Evolutionary conservation across 495 filamentous ascomycete species (phyloP), one percentile per base, ranked within the genome.

Genomic region (Aspergillus sclerotioniger): DNA sequence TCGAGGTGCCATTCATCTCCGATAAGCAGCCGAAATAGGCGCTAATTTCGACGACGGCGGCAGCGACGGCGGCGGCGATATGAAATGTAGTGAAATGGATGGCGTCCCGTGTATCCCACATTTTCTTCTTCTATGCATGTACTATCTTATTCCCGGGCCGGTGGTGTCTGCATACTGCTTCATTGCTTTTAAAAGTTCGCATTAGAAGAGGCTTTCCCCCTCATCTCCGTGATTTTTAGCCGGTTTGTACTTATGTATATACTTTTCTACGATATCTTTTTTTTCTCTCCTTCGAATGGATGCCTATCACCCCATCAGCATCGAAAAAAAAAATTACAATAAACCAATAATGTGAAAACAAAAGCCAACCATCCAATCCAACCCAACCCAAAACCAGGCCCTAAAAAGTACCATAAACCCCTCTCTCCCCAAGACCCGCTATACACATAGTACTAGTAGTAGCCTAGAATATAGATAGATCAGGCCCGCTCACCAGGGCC

Each of bases 1-100:
- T 95, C 62, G 89, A 93, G 69, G 84, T 96, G 21, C 84, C 87
- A 0, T 82, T 77, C 66, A 49, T 59, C 54, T 63, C 71, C 25
- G 54, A 51, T 33, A 46, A 57, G 21, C 48, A 25, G 25, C 16
- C 29, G 47, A 39, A 25, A 25, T 25, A 25, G 25, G 25, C 25
- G 25, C 51, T 53, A 20, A 60, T 17, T 7, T 13, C 10, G 8
- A 7, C 2, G 10, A 49, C 15, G 25, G 25, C 19, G 13, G 5
- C 17, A 19, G 28, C 10, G 28, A 25, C 13, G 19, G 13, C 15
- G 21, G 21, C 46, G 28, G 49, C 46, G 28, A 41, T 19, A 32
- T 46, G 39, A 61, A 50, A 31, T 31, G 31, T 50, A 16, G 28
- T 50, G 20, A n/a, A 32, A 33, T 25, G 25, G 25, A 53, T 57